A percentile compares a stretch with the other conserved stretches of the same genome.
Evolutionary conservation across 306 rosid genomes (phyloP).

Genomic region (Fagus crenata): DNA sequence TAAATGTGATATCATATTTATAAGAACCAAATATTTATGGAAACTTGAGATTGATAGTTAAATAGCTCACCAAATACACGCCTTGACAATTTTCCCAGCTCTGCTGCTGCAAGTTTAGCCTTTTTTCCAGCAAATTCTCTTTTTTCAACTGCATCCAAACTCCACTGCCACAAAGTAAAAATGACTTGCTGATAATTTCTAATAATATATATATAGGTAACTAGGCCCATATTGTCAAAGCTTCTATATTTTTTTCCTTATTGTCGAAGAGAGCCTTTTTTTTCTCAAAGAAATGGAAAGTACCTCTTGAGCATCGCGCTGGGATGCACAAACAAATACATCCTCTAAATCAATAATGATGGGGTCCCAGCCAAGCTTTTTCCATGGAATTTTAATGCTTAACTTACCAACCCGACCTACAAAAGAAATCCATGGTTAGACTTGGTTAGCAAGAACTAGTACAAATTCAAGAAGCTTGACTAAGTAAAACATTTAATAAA

Average conservation of each 20-base stretch:
- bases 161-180: slow-evolving; percentile 67
- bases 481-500: neutral
- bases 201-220: neutral
- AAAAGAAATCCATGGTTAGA: slow-evolving; percentile 28
- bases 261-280: neutral
- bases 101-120: slow-evolving; percentile 98
- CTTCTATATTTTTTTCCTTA: neutral
- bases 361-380: slow-evolving; percentile 93
- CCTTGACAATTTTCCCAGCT: slow-evolving; percentile 76
- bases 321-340: slow-evolving; percentile 77
- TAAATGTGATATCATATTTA: neutral
- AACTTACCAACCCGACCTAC: slow-evolving; percentile 87
- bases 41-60: slow-evolving; percentile 12
- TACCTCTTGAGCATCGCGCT: slow-evolving; percentile 90
- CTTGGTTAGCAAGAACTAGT: slow-evolving; percentile 15
- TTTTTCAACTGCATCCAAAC: slow-evolving; percentile 71
- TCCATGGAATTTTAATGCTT: slow-evolving; percentile 98
- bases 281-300: slow-evolving; percentile 5
- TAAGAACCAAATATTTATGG: neutral
- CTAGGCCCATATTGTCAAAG: neutral
- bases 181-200: slow-evolving; percentile 23
- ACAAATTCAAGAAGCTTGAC: slow-evolving; percentile 12
- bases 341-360: slow-evolving; percentile 75
- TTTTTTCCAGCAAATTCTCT: slow-evolving; percentile 88
- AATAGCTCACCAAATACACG: slow-evolving; percentile 74